phyloP scores from a whole-genome alignment of 352 stramenopile genomes.

The Globisporangium cederbergense region DNA sequence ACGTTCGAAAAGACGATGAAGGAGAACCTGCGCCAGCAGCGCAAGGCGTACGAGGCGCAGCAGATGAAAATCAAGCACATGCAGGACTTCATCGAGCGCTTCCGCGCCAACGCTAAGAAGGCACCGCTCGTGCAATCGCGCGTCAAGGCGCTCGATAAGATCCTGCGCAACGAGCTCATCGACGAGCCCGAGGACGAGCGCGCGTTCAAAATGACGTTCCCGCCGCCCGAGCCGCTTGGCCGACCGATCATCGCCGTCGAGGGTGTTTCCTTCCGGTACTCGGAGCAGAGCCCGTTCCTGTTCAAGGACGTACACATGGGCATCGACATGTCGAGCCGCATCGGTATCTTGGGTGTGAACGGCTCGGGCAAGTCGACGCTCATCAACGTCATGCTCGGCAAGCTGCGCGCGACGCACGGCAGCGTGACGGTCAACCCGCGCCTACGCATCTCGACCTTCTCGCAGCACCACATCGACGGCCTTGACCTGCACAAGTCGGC shows the following conservation, averaged over 20 bases:
- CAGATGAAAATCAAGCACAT: slow-evolving; percentile 93
- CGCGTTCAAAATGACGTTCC: slow-evolving; percentile 94
- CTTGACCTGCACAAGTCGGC: slow-evolving; percentile 91
- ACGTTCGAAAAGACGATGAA: slow-evolving; percentile 93
- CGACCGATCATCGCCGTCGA: slow-evolving; percentile 95
- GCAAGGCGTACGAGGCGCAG: slow-evolving; percentile 86
- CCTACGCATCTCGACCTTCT: slow-evolving; percentile 95
- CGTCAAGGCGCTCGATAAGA: slow-evolving; percentile 92
- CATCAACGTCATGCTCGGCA: slow-evolving; percentile 96
- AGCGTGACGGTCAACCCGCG: slow-evolving; percentile 89
- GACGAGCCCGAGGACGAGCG: slow-evolving; percentile 92
- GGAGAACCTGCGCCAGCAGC: slow-evolving; percentile 92
- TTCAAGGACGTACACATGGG: slow-evolving; percentile 95
- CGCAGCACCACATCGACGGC: slow-evolving; percentile 95
- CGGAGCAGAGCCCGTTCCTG: slow-evolving; percentile 47
- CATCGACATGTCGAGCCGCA: slow-evolving; percentile 93
- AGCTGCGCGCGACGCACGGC: slow-evolving; percentile 83
- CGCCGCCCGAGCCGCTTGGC: slow-evolving; percentile 92
- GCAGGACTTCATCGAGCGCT: slow-evolving; percentile 97
- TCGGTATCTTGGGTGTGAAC: slow-evolving; percentile 92
- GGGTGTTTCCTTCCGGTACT: slow-evolving; percentile 79
- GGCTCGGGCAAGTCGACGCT: slow-evolving; percentile 94
- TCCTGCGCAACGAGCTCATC: slow-evolving; percentile 84
- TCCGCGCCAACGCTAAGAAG: slow-evolving; percentile 94
- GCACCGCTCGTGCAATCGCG: slow-evolving; percentile 95